phyloP scores from a whole-genome alignment of 768 basidiomycete genomes.

The Saitozyma podzolica region DNA sequence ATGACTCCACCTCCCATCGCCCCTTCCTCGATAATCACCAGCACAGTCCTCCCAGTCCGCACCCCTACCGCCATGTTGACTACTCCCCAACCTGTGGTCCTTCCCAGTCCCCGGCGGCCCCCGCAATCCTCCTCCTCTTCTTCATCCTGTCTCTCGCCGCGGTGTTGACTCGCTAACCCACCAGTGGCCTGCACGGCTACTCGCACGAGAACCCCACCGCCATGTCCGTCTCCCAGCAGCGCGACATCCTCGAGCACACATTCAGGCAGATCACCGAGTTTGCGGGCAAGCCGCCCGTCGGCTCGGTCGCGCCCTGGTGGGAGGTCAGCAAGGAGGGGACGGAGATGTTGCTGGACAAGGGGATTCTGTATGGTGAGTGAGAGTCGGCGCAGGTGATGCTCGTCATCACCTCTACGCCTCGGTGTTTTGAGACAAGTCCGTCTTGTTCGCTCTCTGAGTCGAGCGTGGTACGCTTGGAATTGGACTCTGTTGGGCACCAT shows the following conservation, averaged over 20 bases:
- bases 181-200: conserved; percentile 65
- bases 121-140: not conserved
- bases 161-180: conserved; percentile 1
- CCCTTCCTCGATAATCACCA: too few species aligned
- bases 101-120: too few species aligned
- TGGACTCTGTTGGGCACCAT: too few species aligned
- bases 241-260: conserved; percentile 68
- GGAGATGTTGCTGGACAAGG: conserved; percentile 66
- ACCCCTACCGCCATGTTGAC: too few species aligned
- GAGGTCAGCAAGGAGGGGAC: conserved; percentile 70
- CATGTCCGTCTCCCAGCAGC: conserved; percentile 67
- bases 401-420: too few species aligned
- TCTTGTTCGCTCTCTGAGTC: too few species aligned
- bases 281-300: conserved; percentile 55
- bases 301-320: conserved; percentile 73
- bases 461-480: too few species aligned
- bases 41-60: too few species aligned
- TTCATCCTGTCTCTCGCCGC: not conserved
- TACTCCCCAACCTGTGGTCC: too few species aligned
- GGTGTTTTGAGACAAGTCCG: too few species aligned
- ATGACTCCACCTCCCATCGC: too few species aligned
- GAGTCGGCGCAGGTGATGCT: not conserved
- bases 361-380: conserved; percentile 67
- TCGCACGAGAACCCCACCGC: conserved; percentile 70
- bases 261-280: conserved; percentile 67